Conservation (phyloP, 2,329 filamentous ascomycete genomes). For the Rhynchosporium secalis region DNA sequence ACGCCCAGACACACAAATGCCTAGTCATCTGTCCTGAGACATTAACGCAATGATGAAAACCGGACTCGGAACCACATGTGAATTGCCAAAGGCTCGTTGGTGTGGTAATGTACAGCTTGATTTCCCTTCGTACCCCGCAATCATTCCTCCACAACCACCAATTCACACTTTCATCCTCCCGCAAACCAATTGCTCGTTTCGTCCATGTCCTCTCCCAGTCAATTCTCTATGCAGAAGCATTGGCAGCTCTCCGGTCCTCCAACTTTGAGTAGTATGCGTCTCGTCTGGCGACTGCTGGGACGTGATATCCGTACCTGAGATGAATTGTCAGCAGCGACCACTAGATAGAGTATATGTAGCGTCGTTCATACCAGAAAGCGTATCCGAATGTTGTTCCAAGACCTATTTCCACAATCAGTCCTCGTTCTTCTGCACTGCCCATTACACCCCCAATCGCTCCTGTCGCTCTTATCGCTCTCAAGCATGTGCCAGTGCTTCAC, state of each 20-base stretch:
- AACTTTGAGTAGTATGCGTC: conserved; percentile 46
- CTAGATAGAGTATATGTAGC: not conserved
- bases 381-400: conserved; percentile 55
- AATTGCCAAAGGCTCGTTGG: conserved; percentile 35
- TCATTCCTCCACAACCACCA: conserved; percentile 3
- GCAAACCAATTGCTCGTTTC: conserved; percentile 8
- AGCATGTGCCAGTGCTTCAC: not conserved
- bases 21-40: not conserved
- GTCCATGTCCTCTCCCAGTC: conserved; percentile 4
- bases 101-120: conserved; percentile 39
- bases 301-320: conserved; percentile 45
- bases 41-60: not conserved
- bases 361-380: conserved; percentile 52
- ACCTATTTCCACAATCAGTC: conserved; percentile 43
- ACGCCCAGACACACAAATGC: not conserved
- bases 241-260: conserved; percentile 43
- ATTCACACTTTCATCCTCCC: conserved; percentile 13
- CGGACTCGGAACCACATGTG: conserved; percentile 21
- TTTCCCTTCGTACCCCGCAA: conserved; percentile 20
- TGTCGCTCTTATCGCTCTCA: not conserved
- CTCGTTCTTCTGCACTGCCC: conserved; percentile 1
- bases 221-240: conserved; percentile 32
- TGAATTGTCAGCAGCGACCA: conserved; percentile 15
- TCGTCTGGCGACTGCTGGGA: conserved; percentile 43
- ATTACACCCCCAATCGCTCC: not conserved